phyloP scores from a whole-genome alignment of 306 rosid genomes.

The Fagus crenata region DNA sequence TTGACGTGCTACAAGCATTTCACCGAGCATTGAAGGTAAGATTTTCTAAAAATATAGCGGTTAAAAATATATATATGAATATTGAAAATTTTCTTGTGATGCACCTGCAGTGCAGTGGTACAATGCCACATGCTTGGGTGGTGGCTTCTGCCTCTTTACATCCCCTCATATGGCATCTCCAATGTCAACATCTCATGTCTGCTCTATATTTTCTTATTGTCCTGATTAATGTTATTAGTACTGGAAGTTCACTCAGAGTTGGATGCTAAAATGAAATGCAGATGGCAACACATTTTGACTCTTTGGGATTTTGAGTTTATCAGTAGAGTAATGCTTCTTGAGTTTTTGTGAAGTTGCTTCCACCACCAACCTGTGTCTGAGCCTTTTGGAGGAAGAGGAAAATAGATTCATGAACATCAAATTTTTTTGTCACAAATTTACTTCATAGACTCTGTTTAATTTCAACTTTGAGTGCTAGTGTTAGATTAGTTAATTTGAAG shows the following conservation, averaged over 20 bases:
- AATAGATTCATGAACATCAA: not conserved
- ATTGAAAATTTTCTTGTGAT: constrained; percentile 14
- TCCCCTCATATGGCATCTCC: constrained; percentile 6
- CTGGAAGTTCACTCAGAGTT: not conserved
- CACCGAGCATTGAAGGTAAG: constrained; percentile 69
- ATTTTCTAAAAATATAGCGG: constrained; percentile 15
- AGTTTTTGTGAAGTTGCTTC: constrained; percentile 20
- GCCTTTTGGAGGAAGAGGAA: constrained; percentile 6
- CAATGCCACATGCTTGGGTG: not conserved
- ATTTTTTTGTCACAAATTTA: not conserved
- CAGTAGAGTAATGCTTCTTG: constrained; percentile 7
- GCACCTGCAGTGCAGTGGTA: constrained; percentile 4
- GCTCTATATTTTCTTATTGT: not conserved
- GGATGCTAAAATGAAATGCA: constrained; percentile 2
- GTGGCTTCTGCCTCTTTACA: constrained; percentile 3
- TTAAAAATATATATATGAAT: constrained; percentile 14
- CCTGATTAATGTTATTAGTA: not conserved
- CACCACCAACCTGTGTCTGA: constrained; percentile 15
- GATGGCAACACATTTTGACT: constrained; percentile 4
- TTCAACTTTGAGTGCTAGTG: not conserved
- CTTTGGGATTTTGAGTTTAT: constrained; percentile 12
- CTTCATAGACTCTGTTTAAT: not conserved
- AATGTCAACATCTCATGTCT: not conserved
- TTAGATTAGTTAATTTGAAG: not conserved
- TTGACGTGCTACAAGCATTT: constrained; percentile 79